These are phyloP conservation scores for Scheffersomyces insectosa DNA, from an alignment of 1,139 yeast genomes.

Conservation along the genomic window DNA sequence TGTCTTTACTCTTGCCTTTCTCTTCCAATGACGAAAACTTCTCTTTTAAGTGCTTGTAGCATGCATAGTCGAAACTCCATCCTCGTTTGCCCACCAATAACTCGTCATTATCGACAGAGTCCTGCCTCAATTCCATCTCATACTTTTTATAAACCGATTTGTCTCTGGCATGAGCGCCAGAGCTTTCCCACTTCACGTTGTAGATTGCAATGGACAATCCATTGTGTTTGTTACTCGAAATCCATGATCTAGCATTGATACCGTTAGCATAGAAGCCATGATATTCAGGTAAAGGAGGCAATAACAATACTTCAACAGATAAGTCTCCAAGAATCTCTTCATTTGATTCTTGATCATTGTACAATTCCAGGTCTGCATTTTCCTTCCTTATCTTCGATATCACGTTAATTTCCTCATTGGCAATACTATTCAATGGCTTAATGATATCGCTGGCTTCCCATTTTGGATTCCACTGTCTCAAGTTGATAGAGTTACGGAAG, in stretches of 20 bases:
- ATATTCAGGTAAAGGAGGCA: conserved; percentile 68
- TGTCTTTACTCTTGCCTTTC: too few relatives aligned
- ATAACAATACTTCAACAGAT: conserved; percentile 64
- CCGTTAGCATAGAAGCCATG: conserved; percentile 66
- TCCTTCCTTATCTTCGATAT: conserved; percentile 31
- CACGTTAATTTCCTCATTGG: conserved; percentile 8
- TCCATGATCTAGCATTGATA: conserved; percentile 75
- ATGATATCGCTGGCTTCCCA: conserved; percentile 32
- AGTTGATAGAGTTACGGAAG: conserved; percentile 33
- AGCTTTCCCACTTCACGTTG: conserved; percentile 52
- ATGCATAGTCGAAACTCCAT: conserved; percentile 34
- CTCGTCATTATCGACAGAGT: conserved; percentile 20
- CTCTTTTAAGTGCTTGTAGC: conserved; percentile 27
- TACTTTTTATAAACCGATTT: conserved; percentile 29
- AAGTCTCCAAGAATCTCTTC: conserved; percentile 46
- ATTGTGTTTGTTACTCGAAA: conserved; percentile 49
- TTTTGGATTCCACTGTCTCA: conserved; percentile 35
- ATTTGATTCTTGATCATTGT: background rate
- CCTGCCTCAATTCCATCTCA: conserved; percentile 28
- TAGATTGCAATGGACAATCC: conserved; percentile 67
- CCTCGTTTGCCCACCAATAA: conserved; percentile 20
- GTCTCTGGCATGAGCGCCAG: conserved; percentile 33
- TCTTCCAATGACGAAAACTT: conserved; percentile 12
- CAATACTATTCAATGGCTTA: conserved; percentile 18
- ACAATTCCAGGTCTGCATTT: conserved; percentile 15